Evolutionary conservation across 2,329 filamentous ascomycete species (phyloP).

Genomic region (Malbranchea cinnamomea): DNA sequence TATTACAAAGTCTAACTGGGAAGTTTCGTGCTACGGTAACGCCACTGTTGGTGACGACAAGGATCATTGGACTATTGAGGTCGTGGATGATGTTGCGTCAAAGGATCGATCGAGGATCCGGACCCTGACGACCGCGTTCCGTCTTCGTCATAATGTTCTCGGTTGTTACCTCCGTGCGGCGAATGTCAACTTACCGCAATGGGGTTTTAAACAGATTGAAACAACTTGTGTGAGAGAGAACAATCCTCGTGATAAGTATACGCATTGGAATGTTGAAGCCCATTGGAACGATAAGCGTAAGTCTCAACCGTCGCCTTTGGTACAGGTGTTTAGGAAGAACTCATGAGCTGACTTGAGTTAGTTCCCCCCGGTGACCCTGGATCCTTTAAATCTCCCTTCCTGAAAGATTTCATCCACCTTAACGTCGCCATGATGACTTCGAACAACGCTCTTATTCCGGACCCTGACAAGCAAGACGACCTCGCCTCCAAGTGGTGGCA

Average conservation of each 20-base stretch:
- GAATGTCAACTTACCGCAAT: constrained; percentile 92
- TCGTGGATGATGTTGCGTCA: constrained; percentile 77
- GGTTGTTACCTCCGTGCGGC: constrained; percentile 91
- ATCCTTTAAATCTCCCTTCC: constrained; percentile 90
- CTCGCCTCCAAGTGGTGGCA: constrained; percentile 96
- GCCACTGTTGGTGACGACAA: constrained; percentile 90
- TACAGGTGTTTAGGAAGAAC: constrained; percentile 1
- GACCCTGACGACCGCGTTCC: constrained; percentile 86
- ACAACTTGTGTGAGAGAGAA: constrained; percentile 89
- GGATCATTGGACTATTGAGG: constrained; percentile 91
- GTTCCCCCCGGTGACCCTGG: constrained; percentile 79
- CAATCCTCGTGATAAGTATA: constrained; percentile 83
- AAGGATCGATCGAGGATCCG: constrained; percentile 71
- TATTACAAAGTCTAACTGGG: constrained; percentile 73
- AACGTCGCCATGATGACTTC: constrained; percentile 99
- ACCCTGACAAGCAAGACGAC: constrained; percentile 98
- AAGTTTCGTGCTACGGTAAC: constrained; percentile 95
- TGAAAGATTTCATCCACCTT: constrained; percentile 92
- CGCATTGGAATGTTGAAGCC: constrained; percentile 96
- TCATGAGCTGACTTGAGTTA: constrained; percentile 22
- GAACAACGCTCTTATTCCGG: constrained; percentile 93
- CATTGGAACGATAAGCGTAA: constrained; percentile 87
- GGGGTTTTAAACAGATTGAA: constrained; percentile 99
- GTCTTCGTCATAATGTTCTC: constrained; percentile 64
- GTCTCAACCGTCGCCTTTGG: constrained; percentile 21